These are phyloP conservation scores for Eutypa lata DNA, from an alignment of 2,329 filamentous ascomycete species.

Conservation along the genomic window DNA sequence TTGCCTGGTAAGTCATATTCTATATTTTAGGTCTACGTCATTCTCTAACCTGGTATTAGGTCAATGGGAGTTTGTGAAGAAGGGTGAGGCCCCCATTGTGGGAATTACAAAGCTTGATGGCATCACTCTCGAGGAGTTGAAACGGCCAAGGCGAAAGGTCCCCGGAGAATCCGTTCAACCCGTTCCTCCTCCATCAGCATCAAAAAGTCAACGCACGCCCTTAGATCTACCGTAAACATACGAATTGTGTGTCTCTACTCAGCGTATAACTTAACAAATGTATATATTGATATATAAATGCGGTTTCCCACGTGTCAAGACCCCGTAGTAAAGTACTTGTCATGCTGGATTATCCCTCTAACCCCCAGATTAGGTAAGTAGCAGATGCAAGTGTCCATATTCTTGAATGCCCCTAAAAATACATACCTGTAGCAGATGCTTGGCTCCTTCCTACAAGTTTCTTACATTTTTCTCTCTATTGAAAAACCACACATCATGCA, in stretches of 20 bases:
- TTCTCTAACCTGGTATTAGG: slow-evolving; percentile 40
- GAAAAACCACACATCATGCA: too few species aligned
- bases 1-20: slow-evolving; percentile 67
- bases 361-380: not conserved
- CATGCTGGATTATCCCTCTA: too few species aligned
- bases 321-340: too few species aligned
- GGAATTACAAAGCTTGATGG: slow-evolving; percentile 89
- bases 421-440: too few species aligned
- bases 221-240: slow-evolving; percentile 22
- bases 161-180: slow-evolving; percentile 37
- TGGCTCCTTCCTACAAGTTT: too few species aligned
- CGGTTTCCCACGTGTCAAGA: too few species aligned
- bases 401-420: not conserved
- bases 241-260: not conserved
- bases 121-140: slow-evolving; percentile 78
- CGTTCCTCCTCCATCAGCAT: slow-evolving; percentile 10
- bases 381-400: not conserved
- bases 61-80: slow-evolving; percentile 90
- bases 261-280: slow-evolving; percentile 3
- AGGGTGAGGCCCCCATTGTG: slow-evolving; percentile 84
- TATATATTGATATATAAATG: slow-evolving; percentile 7
- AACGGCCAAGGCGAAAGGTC: slow-evolving; percentile 70
- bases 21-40: slow-evolving; percentile 2
- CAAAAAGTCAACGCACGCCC: slow-evolving; percentile 13
- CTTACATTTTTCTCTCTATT: too few species aligned